Evolutionary conservation across 352 stramenopile genomes (phyloP).

Genomic region (Pythium sukuiense): DNA sequence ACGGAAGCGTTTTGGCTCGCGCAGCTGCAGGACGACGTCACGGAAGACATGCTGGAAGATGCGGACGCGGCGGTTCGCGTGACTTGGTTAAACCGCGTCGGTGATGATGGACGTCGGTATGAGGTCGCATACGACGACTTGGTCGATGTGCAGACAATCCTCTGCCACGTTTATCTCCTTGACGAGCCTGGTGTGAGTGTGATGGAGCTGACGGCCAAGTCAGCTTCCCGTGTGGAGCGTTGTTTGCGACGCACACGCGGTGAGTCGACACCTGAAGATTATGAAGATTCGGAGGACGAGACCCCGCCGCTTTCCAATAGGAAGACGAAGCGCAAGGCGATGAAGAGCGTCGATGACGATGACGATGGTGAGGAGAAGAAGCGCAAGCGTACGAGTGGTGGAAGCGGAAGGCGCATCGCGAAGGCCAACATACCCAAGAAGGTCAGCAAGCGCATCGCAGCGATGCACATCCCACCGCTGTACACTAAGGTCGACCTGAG

Average conservation of each 20-base stretch:
- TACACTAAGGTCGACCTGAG: constrained; percentile 41
- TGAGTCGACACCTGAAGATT: constrained; percentile 26
- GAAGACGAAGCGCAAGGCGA: constrained; percentile 19
- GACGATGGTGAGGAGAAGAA: background rate
- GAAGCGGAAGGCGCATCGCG: constrained; percentile 27
- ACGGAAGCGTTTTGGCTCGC: constrained; percentile 62
- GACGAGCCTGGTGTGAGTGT: constrained; percentile 29
- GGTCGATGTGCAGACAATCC: constrained; percentile 59
- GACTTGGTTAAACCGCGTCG: constrained; percentile 56
- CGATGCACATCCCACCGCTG: constrained; percentile 46
- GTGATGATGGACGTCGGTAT: constrained; percentile 30
- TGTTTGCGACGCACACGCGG: constrained; percentile 41
- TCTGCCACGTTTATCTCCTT: constrained; percentile 61
- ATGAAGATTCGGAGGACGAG: constrained; percentile 45
- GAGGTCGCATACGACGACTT: constrained; percentile 52
- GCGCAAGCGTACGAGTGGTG: background rate
- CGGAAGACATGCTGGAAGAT: constrained; percentile 53
- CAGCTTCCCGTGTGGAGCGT: constrained; percentile 43
- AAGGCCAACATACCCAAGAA: constrained; percentile 14
- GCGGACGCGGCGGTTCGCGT: constrained; percentile 46
- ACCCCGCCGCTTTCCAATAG: constrained; percentile 31
- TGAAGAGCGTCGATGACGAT: constrained; percentile 12
- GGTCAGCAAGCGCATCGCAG: constrained; percentile 30
- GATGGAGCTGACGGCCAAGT: constrained; percentile 60
- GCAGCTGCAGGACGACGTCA: constrained; percentile 74